These are phyloP conservation scores for Scutellaria minor DNA, from an alignment of 257 asterid species.

Conservation along the genomic window DNA sequence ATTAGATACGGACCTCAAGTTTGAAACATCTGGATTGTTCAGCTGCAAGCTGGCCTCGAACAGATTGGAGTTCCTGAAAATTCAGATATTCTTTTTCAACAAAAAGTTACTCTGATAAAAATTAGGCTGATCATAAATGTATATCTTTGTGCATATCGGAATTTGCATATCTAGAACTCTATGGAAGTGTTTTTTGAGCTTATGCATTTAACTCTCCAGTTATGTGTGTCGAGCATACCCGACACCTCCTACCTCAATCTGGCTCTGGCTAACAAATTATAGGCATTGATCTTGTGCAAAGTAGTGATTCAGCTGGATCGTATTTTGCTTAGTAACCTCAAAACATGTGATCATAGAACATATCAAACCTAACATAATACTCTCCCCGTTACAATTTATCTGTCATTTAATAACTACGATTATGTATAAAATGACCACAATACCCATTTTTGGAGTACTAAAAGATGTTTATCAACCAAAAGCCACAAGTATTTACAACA, in stretches of 20 bases:
- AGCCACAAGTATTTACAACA: too few relatives aligned
- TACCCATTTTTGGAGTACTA: too few relatives aligned
- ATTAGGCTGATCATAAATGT: background rate
- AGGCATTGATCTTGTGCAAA: background rate
- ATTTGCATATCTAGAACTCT: constrained; percentile 18
- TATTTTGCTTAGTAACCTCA: background rate
- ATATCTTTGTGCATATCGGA: constrained; percentile 13
- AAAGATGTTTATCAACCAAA: too few relatives aligned
- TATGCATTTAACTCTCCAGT: constrained; percentile 14
- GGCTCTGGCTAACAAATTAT: background rate
- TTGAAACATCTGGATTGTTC: constrained; percentile 99
- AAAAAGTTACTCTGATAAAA: constrained; percentile 8
- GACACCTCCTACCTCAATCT: background rate
- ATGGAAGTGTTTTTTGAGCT: constrained; percentile 13
- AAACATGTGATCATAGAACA: constrained; percentile 2
- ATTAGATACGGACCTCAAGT: constrained; percentile 73
- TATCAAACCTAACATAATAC: constrained; percentile 11
- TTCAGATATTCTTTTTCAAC: constrained; percentile 3
- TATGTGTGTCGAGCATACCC: background rate
- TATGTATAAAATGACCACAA: too few relatives aligned
- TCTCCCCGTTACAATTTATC: too few relatives aligned
- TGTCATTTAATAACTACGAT: too few relatives aligned
- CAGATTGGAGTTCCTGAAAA: constrained; percentile 92
- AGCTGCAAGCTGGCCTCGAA: constrained; percentile 90
- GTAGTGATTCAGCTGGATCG: background rate